Percentiles rank a stretch among this genome's conserved stretches.
Conservation (phyloP, 768 basidiomycete genomes). For the Collybiopsis luxurians region DNA sequence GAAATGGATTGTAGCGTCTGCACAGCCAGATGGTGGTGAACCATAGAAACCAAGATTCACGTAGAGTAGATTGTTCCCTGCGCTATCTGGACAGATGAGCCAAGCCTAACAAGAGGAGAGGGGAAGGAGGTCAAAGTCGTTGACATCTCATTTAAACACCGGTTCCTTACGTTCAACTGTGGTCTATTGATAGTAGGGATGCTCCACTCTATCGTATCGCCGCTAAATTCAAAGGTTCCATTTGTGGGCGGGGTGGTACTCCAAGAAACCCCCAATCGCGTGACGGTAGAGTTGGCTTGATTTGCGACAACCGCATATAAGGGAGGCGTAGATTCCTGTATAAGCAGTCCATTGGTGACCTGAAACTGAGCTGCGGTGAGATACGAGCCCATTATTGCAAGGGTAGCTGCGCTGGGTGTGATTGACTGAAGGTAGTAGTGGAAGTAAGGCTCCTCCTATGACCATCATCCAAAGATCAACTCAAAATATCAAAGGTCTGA, state of each 20-base stretch:
- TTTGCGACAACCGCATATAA: slow-evolving; percentile 51
- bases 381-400: slow-evolving; percentile 52
- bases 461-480: background rate
- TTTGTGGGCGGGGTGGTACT: slow-evolving; percentile 41
- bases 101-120: slow-evolving; percentile 31
- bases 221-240: slow-evolving; percentile 52
- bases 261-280: slow-evolving; percentile 50
- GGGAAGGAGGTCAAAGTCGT: background rate
- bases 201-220: slow-evolving; percentile 60
- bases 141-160: background rate
- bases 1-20: slow-evolving; percentile 34
- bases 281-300: slow-evolving; percentile 41
- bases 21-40: slow-evolving; percentile 55
- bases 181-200: slow-evolving; percentile 46
- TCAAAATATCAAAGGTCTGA: too few relatives aligned
- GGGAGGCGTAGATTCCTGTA: slow-evolving; percentile 43
- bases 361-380: slow-evolving; percentile 55
- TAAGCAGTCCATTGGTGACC: slow-evolving; percentile 51
- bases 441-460: slow-evolving; percentile 55
- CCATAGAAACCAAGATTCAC: background rate
- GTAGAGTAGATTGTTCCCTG: slow-evolving; percentile 19
- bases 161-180: slow-evolving; percentile 44
- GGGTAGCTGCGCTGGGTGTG: slow-evolving; percentile 27
- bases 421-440: slow-evolving; percentile 60
- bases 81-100: slow-evolving; percentile 48